Evolutionary conservation across 805 yeast species (phyloP), one percentile per base, ranked within the genome.

Genomic region (Candida coquimbonensis): DNA sequence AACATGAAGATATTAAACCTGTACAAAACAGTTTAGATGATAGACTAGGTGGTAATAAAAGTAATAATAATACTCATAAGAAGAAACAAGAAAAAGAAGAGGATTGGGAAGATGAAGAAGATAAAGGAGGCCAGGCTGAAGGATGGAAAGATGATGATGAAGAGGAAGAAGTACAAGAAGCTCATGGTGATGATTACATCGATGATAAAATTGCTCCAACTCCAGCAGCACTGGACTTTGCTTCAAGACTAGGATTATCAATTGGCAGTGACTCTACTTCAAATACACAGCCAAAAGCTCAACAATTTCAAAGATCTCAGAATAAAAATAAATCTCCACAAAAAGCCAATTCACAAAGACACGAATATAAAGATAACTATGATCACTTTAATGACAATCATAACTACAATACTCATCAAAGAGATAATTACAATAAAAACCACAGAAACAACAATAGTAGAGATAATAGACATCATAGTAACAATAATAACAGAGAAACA

Each of bases 171-270:
- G 36, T 14, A 5, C 39, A 25, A 2, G 32, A 25, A 13, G 33
- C 16, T 5, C 39, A 40, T 2, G 39, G 31, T n/a, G 38, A n/a
- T 27, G 56, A 47, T 8, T 6, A 21, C 7, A 34, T 31, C n/a
- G 49, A 40, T 27, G 58, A 47, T 8, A 49, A 40, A 42, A 38
- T 25, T 3, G 49, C 47, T 3, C 55, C 59, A 19, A 53, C 58
- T 1, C 42, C 49, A 16, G 60, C 52, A 9, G 62, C 57, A 0
- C 43, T 41, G 12, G 51, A 45, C 24, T 50, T 57, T 32, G 61
- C 60, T 9, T 44, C 59, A n/a, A 47, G 61, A 21, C 40, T 57
- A 17, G 60, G 61, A 1, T 38, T 55, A 21, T 42, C 52, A 0
- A 21, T 51, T 13, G 36, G 27, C 19, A 31, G 7, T 5, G 19